Base-by-base conservation (phyloP, 2,329 filamentous ascomycete genomes). In the Plenodomus lindquistii region DNA sequence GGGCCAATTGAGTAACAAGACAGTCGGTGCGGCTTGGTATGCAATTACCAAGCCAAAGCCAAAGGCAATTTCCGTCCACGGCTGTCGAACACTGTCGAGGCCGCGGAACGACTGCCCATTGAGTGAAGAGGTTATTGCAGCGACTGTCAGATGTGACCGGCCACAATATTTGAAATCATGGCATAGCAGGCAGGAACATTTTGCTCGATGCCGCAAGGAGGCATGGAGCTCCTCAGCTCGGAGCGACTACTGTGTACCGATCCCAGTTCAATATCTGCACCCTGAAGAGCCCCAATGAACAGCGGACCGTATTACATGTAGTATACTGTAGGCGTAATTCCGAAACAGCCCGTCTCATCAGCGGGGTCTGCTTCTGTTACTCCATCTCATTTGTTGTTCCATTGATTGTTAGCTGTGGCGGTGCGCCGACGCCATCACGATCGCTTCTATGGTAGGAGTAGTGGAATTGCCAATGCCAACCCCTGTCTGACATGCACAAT, bases 221-320 rank as follows among this genome's bases (percentile, higher is more conserved):
- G 27, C 15, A 18, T 37, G 35, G 4, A 13, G 35, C 4, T 18
- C 6, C 16, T 6, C 6, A n/a, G 15, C 31, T 4, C 4, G 31
- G 15, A n/a, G 31, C 8, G 8, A 31, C 27, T 31, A 31, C 15
- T 15, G 45, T 48, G 34, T 50, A 48, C 53, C 40, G 37, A 49
- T 48, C 43, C 36, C 45, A 52, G 51, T 15, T 35, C 40, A 40
- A 52, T 45, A 44, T 46, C 51, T 48, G 48, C 34, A 31, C 36
- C 29, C 38, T 35, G 36, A 19, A 9, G 16, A 31, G 17, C 27
- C 19, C 47, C 20, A 47, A 35, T 16, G 39, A 47, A 29, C 38
- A 35, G 10, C 22, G 22, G 22, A 24, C 6, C 22, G 22, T 10
- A n/a, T n/a, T n/a, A n/a, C n/a, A n/a, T n/a, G n/a, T n/a, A n/a